Evolutionary conservation across 345 rosid species (phyloP), one percentile per base, ranked within the genome.

Genomic region (Gossypium turneri): DNA sequence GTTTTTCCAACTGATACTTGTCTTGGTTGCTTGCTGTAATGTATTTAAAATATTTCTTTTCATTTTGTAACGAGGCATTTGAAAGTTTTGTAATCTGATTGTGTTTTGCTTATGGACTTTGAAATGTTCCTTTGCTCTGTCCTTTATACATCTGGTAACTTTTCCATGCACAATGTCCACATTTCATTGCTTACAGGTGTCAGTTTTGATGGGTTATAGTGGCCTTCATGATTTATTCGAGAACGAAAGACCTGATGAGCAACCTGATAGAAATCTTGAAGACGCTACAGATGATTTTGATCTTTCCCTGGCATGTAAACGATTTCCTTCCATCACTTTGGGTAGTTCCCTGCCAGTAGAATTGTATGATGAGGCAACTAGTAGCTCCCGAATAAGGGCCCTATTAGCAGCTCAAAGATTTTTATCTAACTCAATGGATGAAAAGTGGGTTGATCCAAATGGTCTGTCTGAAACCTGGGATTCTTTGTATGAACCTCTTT

Each of bases 251-350:
- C 79, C 62, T 75, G 85, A 80, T 72, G 79, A 78, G 67, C 84
- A 82, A 75, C 73, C 83, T 51, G 83, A 63, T 64, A 41, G 34
- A 16, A 73, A 77, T 83, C 77, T 75, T 50, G 79, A 84, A 78
- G 80, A 85, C 79, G 69, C 76, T 3, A 67, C 57, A 55, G 82
- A 79, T 72, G 77, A 85, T 74, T 78, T 84, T 74, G 92, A 88
- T 61, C 85, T 84, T 76, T 81, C 81, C n/a, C 75, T 81, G 68
- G 89, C 93, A 1, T 80, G 94, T 80, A 84, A 86, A 84, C 88
- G 82, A 75, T 95, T 90, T 83, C 97, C 98, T 63, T 86, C 94
- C 9, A 91, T 95, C 80, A 58, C 62, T 57, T 79, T 93, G 45
- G 93, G 98, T 70, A 85, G 81, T 76, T 88, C 92, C 73, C 86